Base-by-base conservation (phyloP, 495 filamentous ascomycete species). In the Lophiostoma macrostomum region DNA sequence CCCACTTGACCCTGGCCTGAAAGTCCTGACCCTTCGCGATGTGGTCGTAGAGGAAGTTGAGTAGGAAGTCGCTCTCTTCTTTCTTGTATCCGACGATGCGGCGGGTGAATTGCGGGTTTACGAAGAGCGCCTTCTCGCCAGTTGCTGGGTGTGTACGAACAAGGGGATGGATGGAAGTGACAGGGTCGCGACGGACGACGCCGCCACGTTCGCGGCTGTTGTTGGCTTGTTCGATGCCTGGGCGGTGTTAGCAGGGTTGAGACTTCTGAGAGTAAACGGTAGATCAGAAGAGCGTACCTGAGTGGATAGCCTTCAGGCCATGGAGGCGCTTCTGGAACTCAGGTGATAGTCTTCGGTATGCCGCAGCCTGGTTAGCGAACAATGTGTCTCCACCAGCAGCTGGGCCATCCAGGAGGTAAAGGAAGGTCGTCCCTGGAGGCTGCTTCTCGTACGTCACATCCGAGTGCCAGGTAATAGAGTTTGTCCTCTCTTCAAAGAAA, bases 1-100 rank as follows among this genome's bases (percentile, higher is more conserved):
- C 79, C 89, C 89, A 95, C 58, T 85, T 82, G 40, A 96, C 82
- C n/a, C 91, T 76, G 7, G 81, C 83, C 61, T 96, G 91, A 76
- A 93, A 91, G 71, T 95, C 90, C 60, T 85, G 81, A 13, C 90
- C 86, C 20, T 76, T 81, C 4, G 85, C 80, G 31, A 94, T 83
- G 64, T 95, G 90, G 67, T 91, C 82, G 73, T 87, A 93, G 10
- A 96, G 73, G 73, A 95, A 95, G 60, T 93, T 90, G 55, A 93
- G 73, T 14, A 91, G 71, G n/a, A 71, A 74, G 44, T 93, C 84
- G 31, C 83, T 85, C 61, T 91, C 88, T 59, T 88, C 85, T 64
- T 83, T 81, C 68, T 88, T 90, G 23, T 81, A 76, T 8, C 87
- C 86, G 4, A 90, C 78, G 53, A 90, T 88, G 45, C 78, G 70